phyloP scores from a whole-genome alignment of 1,284 basidiomycete species.

The Albatrellus sp. region DNA sequence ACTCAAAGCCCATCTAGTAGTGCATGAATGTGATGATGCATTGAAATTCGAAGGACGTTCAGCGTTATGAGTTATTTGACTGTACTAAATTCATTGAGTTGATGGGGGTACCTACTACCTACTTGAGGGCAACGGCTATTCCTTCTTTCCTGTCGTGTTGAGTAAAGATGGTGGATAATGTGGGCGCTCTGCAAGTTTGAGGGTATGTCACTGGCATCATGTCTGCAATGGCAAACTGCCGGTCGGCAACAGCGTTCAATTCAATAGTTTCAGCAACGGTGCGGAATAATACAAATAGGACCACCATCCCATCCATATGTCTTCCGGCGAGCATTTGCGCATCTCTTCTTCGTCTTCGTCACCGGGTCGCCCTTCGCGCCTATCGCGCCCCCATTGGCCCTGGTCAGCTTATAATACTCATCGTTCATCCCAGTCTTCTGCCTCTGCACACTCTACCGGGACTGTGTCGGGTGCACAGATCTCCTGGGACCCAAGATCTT shows the following conservation, averaged over 20 bases:
- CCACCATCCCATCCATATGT: background rate
- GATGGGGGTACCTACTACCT: no score
- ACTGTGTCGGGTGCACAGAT: conserved; percentile 11
- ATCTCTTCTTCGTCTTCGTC: conserved; percentile 31
- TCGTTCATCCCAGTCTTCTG: conserved; percentile 21
- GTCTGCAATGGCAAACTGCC: background rate
- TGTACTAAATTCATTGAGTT: no score
- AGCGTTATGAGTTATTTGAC: no score
- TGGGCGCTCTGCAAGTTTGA: no score
- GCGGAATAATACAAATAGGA: background rate
- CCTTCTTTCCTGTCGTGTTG: no score
- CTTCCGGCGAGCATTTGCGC: conserved; percentile 31
- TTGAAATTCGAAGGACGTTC: no score
- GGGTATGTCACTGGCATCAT: no score
- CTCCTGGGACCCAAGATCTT: conserved; percentile 18
- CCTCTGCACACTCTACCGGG: conserved; percentile 17
- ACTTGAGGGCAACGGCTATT: no score
- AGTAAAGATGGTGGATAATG: no score
- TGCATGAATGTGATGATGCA: no score
- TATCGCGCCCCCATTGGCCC: conserved; percentile 48
- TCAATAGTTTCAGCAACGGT: background rate
- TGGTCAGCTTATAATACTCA: conserved; percentile 32
- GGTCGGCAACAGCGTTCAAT: no score
- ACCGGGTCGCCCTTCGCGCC: conserved; percentile 27
- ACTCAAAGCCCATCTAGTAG: no score